Conservation (phyloP, 106 monocot genomes). For the Dioscorea alata region DNA sequence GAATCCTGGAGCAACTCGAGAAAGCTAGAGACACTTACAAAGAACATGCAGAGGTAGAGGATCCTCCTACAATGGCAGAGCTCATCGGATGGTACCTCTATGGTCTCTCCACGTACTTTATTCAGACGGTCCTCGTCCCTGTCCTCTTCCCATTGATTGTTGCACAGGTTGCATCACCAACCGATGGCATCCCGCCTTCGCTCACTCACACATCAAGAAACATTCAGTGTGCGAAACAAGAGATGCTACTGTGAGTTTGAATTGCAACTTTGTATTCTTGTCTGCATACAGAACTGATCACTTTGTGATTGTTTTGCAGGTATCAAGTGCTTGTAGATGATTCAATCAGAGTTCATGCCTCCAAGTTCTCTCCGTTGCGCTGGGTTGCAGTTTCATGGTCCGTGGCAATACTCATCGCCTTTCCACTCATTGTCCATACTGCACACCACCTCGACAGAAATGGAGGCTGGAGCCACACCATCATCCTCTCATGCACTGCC, state of each 20-base stretch:
- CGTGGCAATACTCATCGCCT: slow-evolving; percentile 13
- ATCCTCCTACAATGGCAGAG: slow-evolving; percentile 28
- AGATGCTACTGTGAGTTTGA: slow-evolving; percentile 23
- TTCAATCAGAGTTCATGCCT: slow-evolving; percentile 14
- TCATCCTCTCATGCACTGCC: slow-evolving; percentile 27
- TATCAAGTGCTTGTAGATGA: slow-evolving; percentile 26
- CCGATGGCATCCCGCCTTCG: slow-evolving; percentile 3
- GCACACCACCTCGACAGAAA: slow-evolving; percentile 14
- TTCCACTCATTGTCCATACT: slow-evolving; percentile 20
- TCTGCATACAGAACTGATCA: not conserved
- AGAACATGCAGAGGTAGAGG: slow-evolving; percentile 2
- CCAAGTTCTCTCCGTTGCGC: slow-evolving; percentile 24
- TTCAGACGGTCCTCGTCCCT: slow-evolving; percentile 31
- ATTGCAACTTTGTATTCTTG: not conserved
- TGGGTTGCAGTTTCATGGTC: slow-evolving; percentile 52
- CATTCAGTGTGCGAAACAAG: slow-evolving; percentile 6
- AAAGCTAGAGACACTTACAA: not conserved
- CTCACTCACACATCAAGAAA: slow-evolving; percentile 2
- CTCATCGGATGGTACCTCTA: slow-evolving; percentile 40
- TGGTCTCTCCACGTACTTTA: slow-evolving; percentile 41
- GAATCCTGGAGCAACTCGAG: not conserved
- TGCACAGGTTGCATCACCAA: slow-evolving; percentile 17
- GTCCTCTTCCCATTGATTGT: slow-evolving; percentile 50
- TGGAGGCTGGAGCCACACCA: not conserved
- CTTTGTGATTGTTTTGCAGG: slow-evolving; percentile 14